Evolutionary conservation across 108 stramenopile genomes (phyloP).

Genomic region (Mediolabrus comicus): DNA sequence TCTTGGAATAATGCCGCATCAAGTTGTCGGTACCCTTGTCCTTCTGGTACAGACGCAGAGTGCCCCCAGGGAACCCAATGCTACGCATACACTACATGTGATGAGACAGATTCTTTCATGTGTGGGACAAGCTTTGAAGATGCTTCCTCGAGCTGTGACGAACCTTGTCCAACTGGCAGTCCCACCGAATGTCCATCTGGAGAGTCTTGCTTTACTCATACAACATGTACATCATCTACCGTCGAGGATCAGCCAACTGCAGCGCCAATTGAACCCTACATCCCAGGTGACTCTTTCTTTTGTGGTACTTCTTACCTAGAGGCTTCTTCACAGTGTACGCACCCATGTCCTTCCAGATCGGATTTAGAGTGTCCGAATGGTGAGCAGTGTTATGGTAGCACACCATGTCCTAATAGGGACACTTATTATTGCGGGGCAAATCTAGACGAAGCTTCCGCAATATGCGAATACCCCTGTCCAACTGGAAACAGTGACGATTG

Average conservation of each 20-base stretch:
- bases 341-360: conserved; percentile 36
- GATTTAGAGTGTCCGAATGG: conserved; percentile 44
- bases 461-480: conserved; percentile 43
- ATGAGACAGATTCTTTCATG: conserved; percentile 48
- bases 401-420: conserved; percentile 41
- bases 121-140: conserved; percentile 83
- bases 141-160: conserved; percentile 59
- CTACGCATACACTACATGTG: conserved; percentile 47
- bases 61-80: conserved; percentile 41
- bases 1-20: conserved; percentile 50
- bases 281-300: conserved; percentile 48
- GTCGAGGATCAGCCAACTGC: conserved; percentile 19
- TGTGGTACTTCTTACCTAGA: conserved; percentile 46
- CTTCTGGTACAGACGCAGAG: conserved; percentile 34
- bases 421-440: conserved; percentile 50
- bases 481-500: conserved; percentile 25
- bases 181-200: conserved; percentile 67
- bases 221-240: conserved; percentile 56
- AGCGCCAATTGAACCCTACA: conserved; percentile 14
- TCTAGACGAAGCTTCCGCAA: conserved; percentile 35
- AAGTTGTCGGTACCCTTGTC: conserved; percentile 43
- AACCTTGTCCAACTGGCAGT: conserved; percentile 71
- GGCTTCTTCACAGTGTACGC: conserved; percentile 35
- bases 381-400: conserved; percentile 41
- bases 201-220: conserved; percentile 80